A percentile compares a stretch with the other conserved stretches of the same genome.
Conservation (phyloP, 352 stramenopile species). For the Plasmopara muralis region DNA sequence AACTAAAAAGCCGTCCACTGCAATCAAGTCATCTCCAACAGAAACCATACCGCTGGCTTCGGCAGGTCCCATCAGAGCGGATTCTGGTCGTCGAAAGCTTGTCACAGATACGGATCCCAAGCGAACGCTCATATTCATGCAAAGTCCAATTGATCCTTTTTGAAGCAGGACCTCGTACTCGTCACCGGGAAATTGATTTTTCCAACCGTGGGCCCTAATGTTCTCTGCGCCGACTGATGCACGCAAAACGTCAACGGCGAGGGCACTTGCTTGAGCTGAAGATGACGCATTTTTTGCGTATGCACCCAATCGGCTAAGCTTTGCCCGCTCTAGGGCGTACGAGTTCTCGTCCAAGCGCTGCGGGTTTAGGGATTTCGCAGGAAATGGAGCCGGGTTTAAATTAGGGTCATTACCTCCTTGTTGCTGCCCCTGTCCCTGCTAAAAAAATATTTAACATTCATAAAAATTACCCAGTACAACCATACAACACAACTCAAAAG, state of each 20-base stretch:
- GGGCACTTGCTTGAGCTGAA: slow-evolving; percentile 50
- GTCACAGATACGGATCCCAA: slow-evolving; percentile 73
- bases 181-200: slow-evolving; percentile 48
- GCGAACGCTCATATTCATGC: slow-evolving; percentile 88
- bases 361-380: slow-evolving; percentile 46
- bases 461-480: slow-evolving; percentile 2
- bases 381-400: slow-evolving; percentile 52
- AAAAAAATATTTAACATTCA: slow-evolving; percentile 2
- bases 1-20: slow-evolving; percentile 73
- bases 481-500: slow-evolving; percentile 1
- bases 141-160: slow-evolving; percentile 81
- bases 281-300: slow-evolving; percentile 63
- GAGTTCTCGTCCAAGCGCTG: slow-evolving; percentile 59
- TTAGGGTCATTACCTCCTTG: slow-evolving; percentile 30
- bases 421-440: slow-evolving; percentile 7
- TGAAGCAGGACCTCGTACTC: slow-evolving; percentile 85
- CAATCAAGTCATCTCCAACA: slow-evolving; percentile 72
- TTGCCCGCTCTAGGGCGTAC: slow-evolving; percentile 43
- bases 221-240: slow-evolving; percentile 37
- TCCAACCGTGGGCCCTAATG: slow-evolving; percentile 55
- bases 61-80: slow-evolving; percentile 63
- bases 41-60: slow-evolving; percentile 78
- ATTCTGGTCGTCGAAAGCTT: slow-evolving; percentile 74
- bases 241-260: slow-evolving; percentile 65
- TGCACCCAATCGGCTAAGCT: slow-evolving; percentile 35